These are phyloP conservation scores for Medicago ruthenica DNA, from an alignment of 306 rosid species.

Conservation along the genomic window DNA sequence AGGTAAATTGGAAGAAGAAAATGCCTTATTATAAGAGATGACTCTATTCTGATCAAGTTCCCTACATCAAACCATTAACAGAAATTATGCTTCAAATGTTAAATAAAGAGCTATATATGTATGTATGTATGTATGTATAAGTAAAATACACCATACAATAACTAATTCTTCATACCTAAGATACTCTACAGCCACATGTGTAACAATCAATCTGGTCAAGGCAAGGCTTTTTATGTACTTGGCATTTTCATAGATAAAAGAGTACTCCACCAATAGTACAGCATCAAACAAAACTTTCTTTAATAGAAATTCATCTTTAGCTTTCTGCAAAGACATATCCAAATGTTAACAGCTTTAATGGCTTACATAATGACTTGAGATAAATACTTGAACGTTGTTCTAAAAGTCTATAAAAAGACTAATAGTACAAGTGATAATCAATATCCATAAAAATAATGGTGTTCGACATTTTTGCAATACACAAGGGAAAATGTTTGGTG, in stretches of 20 bases:
- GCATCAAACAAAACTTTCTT: constrained; percentile 75
- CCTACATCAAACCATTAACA: constrained; percentile 50
- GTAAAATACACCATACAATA: constrained; percentile 14
- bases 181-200: constrained; percentile 65
- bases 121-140: constrained; percentile 4
- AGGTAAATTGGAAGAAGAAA: constrained; percentile 60
- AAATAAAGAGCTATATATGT: neutral
- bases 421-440: neutral
- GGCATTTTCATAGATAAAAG: constrained; percentile 57
- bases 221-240: constrained; percentile 45
- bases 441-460: neutral
- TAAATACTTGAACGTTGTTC: constrained; percentile 21
- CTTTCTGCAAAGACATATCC: constrained; percentile 60
- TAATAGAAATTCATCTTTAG: constrained; percentile 63
- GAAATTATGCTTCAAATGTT: constrained; percentile 27
- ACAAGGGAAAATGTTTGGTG: neutral
- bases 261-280: constrained; percentile 73
- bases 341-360: constrained; percentile 6
- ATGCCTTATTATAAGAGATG: constrained; percentile 61
- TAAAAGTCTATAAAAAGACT: neutral
- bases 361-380: constrained; percentile 2
- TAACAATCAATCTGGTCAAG: constrained; percentile 67
- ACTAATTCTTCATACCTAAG: constrained; percentile 55
- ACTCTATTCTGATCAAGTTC: constrained; percentile 71
- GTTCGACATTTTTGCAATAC: neutral